Evolutionary conservation across 2,329 filamentous ascomycete species (phyloP).

Genomic region (Huntiella omanensis): DNA sequence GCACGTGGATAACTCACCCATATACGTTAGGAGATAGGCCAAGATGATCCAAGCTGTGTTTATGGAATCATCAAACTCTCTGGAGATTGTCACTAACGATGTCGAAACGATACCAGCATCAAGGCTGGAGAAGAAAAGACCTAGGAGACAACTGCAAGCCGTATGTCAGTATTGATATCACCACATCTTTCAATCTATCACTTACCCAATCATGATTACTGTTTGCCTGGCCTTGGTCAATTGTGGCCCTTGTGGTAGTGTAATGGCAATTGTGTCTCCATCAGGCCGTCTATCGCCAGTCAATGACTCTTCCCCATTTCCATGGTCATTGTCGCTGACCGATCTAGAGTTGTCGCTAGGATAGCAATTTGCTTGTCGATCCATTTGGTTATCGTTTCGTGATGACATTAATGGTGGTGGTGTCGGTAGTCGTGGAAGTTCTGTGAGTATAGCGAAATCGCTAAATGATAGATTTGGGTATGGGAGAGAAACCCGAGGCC

Average conservation of each 20-base stretch:
- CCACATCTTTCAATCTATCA: not conserved
- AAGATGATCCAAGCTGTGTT: constrained; percentile 36
- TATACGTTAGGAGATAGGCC: constrained; percentile 36
- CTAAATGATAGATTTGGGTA: constrained; percentile 19
- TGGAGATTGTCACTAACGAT: constrained; percentile 36
- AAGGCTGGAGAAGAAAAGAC: constrained; percentile 36
- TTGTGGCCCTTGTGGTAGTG: constrained; percentile 3
- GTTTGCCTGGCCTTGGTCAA: constrained; percentile 7
- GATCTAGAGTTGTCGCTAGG: too few species aligned
- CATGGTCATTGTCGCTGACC: too few species aligned
- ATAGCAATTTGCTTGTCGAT: too few species aligned
- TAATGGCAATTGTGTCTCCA: constrained; percentile 5
- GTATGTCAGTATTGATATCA: constrained; percentile 12
- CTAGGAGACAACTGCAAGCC: constrained; percentile 19
- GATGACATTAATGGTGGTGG: constrained; percentile 5
- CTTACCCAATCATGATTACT: constrained; percentile 12
- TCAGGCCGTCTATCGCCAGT: constrained; percentile 6
- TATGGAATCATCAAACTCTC: constrained; percentile 30
- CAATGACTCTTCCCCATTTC: too few species aligned
- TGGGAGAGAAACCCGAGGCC: constrained; percentile 16
- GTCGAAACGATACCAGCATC: constrained; percentile 41
- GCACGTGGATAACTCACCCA: constrained; percentile 21
- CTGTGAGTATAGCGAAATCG: constrained; percentile 15
- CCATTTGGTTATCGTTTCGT: not conserved
- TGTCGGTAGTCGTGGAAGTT: constrained; percentile 6